A percentile compares a stretch with the other conserved stretches of the same genome.
Evolutionary conservation across 805 yeast species (phyloP).

Genomic region (Spathaspora sp.): DNA sequence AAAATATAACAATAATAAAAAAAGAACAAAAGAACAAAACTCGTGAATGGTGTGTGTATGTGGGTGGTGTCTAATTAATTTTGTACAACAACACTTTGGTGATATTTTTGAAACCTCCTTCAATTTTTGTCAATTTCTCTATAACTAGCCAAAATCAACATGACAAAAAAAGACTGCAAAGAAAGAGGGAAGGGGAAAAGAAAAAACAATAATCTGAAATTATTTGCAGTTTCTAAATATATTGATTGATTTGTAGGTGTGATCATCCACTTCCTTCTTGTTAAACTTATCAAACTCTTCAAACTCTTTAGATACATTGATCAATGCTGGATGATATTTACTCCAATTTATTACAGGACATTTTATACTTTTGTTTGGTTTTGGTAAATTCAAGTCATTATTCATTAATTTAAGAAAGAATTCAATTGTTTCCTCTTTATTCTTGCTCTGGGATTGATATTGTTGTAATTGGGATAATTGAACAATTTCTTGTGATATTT

Average conservation of each 20-base stretch:
- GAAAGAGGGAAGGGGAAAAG: background rate
- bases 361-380: slow-evolving; percentile 26
- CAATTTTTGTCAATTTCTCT: background rate
- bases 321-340: slow-evolving; percentile 30
- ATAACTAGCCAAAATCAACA: slow-evolving; percentile 1
- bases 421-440: slow-evolving; percentile 22
- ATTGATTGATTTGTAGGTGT: slow-evolving; percentile 22
- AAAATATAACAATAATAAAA: background rate
- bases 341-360: slow-evolving; percentile 36
- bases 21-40: background rate
- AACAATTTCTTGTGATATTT: slow-evolving; percentile 26
- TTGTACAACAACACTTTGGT: background rate
- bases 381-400: slow-evolving; percentile 31
- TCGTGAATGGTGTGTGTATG: background rate
- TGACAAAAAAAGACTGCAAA: background rate
- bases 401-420: slow-evolving; percentile 32
- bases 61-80: background rate
- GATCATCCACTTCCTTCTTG: slow-evolving; percentile 8
- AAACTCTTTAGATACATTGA: slow-evolving; percentile 17
- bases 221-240: slow-evolving; percentile 14
- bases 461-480: slow-evolving; percentile 23
- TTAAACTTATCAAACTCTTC: slow-evolving; percentile 4
- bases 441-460: slow-evolving; percentile 9
- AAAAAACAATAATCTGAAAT: background rate
- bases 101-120: background rate